Evolutionary conservation across 371 early-diverging fungal genomes (phyloP), one percentile per base, ranked within the genome.

Genomic region (Mortierella sp.): DNA sequence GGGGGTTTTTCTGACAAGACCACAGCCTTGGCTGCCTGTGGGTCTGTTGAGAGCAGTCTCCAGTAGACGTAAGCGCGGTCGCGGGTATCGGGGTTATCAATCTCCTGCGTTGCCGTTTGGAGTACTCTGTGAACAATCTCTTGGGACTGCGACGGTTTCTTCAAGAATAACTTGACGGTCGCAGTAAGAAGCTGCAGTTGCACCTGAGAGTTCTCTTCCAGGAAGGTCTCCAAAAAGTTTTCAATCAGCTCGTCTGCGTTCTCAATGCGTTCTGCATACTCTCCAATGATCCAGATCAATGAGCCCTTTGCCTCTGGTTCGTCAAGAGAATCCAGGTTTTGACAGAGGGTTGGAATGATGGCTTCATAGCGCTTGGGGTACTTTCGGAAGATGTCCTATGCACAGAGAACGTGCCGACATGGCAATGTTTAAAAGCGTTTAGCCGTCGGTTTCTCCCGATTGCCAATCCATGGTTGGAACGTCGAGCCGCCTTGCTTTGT

Each of bases 41-140:
- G 97, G 71, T 95, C 94, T 4, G 95, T 92, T 6, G 96, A 96
- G 19, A 99, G 81, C 55, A 99, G 81, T 37, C 99, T 86, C 98
- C 99, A 98, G 80, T 99, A 99, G 56, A 99, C 93, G 70, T 93
- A 98, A 9, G 96, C 99, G 42, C 99, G 90, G 78, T 99, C 99
- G 51, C 99, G 90, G 51, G 98, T 87, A 80, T 98, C 98, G 6
- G 99, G 97, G 80, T 97, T 97, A 60, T 96, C 98, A 14, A 89
- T 88, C 32, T 91, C 92, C 67, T 97, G 94, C 12, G 98, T 97
- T 2, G 97, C 97, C 80, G 89, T 90, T 80, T 95, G 94, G 30
- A 99, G 84, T 15, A 98, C 90, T 68, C 92, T 87, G 50, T 94
- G 95, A 5, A 98, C 96, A 43, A 96, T 70, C 30, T 93, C 93